phyloP scores from a whole-genome alignment of 768 basidiomycete species.

The Austroboletus eburneus region DNA sequence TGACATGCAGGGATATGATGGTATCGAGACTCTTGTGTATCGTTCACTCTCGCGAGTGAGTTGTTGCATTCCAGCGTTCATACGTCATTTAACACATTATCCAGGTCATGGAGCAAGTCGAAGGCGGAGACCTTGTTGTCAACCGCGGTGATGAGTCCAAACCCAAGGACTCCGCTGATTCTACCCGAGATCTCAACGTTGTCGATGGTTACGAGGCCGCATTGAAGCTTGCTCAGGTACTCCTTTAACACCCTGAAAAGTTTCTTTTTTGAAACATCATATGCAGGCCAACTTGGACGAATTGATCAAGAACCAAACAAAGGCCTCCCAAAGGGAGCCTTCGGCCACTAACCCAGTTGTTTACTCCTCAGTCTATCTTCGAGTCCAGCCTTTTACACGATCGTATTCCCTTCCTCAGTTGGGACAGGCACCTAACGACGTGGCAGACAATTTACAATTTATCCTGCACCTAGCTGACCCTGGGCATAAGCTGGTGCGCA shows the following conservation, averaged over 20 bases:
- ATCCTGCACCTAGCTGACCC: slow-evolving; percentile 71
- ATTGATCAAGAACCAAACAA: slow-evolving; percentile 60
- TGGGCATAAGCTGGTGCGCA: slow-evolving; percentile 67
- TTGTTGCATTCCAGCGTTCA: not conserved
- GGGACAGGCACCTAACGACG: slow-evolving; percentile 19
- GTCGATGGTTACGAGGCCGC: slow-evolving; percentile 85
- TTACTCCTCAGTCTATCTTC: slow-evolving; percentile 88
- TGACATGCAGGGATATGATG: slow-evolving; percentile 96
- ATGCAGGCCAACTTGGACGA: slow-evolving; percentile 73
- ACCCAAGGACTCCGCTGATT: slow-evolving; percentile 50
- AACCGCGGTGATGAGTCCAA: slow-evolving; percentile 77
- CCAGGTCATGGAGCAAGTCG: slow-evolving; percentile 91
- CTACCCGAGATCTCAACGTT: slow-evolving; percentile 66
- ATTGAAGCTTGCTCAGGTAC: slow-evolving; percentile 78
- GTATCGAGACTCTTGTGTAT: slow-evolving; percentile 92
- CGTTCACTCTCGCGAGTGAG: slow-evolving; percentile 75
- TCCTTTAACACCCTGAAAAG: slow-evolving; percentile 1
- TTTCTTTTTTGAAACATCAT: slow-evolving; percentile 1
- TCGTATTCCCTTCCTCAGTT: slow-evolving; percentile 43
- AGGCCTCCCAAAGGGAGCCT: slow-evolving; percentile 24
- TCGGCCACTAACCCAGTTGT: slow-evolving; percentile 60
- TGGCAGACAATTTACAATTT: slow-evolving; percentile 49
- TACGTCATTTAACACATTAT: slow-evolving; percentile 3
- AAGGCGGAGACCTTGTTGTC: slow-evolving; percentile 87
- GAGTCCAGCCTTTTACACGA: slow-evolving; percentile 82